A percentile compares a stretch with the other conserved stretches of the same genome.
Evolutionary conservation across 2,329 filamentous ascomycete species (phyloP).

Genomic region (Nothophaeocryptopus gaeumannii): DNA sequence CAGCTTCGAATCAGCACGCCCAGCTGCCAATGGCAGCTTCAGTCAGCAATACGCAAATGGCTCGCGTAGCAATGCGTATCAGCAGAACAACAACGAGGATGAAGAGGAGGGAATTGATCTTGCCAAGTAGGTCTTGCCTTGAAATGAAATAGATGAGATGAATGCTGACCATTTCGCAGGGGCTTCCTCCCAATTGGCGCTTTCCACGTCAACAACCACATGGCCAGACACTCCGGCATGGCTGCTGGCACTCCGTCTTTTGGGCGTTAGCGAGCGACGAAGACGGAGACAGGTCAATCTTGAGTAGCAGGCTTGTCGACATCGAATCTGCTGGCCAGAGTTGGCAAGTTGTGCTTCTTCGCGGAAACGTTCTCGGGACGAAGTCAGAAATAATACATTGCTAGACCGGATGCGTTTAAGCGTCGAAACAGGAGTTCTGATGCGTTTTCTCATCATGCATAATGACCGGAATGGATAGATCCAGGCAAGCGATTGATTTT

Average conservation of each 20-base stretch:
- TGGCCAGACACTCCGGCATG: conserved; percentile 28
- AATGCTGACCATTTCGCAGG: conserved; percentile 32
- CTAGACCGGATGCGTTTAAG: no score
- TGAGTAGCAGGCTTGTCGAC: not conserved
- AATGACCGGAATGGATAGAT: no score
- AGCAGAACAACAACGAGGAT: conserved; percentile 40
- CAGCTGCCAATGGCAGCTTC: conserved; percentile 14
- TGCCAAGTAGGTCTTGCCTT: conserved; percentile 42
- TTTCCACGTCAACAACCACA: conserved; percentile 41
- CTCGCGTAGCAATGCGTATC: conserved; percentile 24
- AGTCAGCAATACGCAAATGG: conserved; percentile 8
- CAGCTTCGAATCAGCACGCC: conserved; percentile 18
- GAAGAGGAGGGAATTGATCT: conserved; percentile 50
- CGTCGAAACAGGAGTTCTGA: no score
- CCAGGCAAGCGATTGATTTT: no score
- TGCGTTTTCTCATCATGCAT: no score
- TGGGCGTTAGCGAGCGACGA: conserved; percentile 19
- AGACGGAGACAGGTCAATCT: not conserved
- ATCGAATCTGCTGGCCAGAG: not conserved
- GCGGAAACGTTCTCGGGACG: not conserved
- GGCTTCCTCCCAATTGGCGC: conserved; percentile 51
- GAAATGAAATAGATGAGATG: not conserved
- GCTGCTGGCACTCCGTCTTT: conserved; percentile 21
- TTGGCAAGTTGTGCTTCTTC: not conserved
- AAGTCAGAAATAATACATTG: not conserved